These are phyloP conservation scores for Citrus reticulata DNA, from an alignment of 345 rosid genomes.

Conservation along the genomic window DNA sequence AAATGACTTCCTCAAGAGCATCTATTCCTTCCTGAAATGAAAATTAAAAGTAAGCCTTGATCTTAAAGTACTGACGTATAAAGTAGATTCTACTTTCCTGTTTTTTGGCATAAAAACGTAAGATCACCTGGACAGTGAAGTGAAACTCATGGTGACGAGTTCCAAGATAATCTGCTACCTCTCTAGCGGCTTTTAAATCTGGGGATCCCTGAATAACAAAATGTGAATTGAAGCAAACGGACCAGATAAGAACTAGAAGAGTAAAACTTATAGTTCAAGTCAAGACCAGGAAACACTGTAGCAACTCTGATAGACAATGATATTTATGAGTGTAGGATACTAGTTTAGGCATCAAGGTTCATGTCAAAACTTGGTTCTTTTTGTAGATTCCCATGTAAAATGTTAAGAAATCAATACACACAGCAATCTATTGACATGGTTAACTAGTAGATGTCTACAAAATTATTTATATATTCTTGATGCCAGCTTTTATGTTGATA, in stretches of 20 bases:
- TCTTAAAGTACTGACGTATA: background rate
- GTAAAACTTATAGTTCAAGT: background rate
- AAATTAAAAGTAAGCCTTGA: conserved; percentile 10
- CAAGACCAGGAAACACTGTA: background rate
- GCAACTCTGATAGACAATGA: background rate
- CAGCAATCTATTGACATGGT: background rate
- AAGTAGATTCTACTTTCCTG: background rate
- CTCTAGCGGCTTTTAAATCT: conserved; percentile 71
- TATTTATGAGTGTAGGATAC: background rate
- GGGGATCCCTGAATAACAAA: conserved; percentile 63
- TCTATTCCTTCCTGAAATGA: conserved; percentile 72
- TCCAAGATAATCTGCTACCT: conserved; percentile 75
- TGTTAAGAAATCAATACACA: background rate
- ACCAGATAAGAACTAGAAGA: background rate
- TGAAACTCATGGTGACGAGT: conserved; percentile 79
- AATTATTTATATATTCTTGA: background rate
- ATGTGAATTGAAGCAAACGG: background rate
- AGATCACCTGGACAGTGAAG: conserved; percentile 69
- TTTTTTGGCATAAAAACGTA: background rate
- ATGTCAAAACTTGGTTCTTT: background rate
- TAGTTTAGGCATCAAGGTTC: background rate
- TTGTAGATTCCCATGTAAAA: background rate
- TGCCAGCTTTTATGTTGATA: background rate
- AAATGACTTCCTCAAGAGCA: conserved; percentile 85
- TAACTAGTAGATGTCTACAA: background rate